Evolutionary conservation across 2,329 filamentous ascomycete genomes (phyloP).

Genomic region (Madurella fahalii): DNA sequence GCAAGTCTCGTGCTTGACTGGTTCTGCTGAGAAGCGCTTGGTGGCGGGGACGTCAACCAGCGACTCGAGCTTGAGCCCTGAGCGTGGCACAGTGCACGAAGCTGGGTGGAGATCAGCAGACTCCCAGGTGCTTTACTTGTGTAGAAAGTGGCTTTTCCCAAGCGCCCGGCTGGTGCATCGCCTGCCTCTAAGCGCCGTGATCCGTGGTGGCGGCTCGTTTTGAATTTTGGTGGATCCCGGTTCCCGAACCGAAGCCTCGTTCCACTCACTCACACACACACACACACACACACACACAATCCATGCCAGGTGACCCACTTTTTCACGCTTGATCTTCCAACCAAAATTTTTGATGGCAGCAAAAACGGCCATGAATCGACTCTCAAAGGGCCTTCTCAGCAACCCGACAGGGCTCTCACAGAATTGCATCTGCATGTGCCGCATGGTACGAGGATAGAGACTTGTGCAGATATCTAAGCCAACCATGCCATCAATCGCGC

Average conservation of each 20-base stretch:
- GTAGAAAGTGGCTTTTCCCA: background rate
- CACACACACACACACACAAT: background rate
- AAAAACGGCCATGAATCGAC: too few species aligned
- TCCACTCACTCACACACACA: background rate
- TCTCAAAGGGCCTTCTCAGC: too few species aligned
- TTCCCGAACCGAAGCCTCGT: background rate
- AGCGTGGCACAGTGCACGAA: too few species aligned
- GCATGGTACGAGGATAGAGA: too few species aligned
- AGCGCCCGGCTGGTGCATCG: constrained; percentile 9
- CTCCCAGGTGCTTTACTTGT: too few species aligned
- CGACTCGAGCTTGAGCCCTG: too few species aligned
- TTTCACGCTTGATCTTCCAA: background rate
- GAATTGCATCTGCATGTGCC: too few species aligned
- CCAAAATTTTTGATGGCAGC: constrained; percentile 6
- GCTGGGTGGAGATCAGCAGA: too few species aligned
- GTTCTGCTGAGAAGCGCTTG: too few species aligned
- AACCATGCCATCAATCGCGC: constrained; percentile 18
- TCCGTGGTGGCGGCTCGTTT: background rate
- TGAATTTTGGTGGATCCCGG: constrained; percentile 2
- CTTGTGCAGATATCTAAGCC: background rate
- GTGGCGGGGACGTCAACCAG: too few species aligned
- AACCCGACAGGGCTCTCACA: too few species aligned
- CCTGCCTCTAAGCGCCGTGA: constrained; percentile 12
- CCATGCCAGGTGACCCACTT: background rate
- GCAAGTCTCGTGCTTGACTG: too few species aligned